These are phyloP conservation scores for Hippophae tibetana DNA, from an alignment of 306 rosid genomes.

Conservation along the genomic window DNA sequence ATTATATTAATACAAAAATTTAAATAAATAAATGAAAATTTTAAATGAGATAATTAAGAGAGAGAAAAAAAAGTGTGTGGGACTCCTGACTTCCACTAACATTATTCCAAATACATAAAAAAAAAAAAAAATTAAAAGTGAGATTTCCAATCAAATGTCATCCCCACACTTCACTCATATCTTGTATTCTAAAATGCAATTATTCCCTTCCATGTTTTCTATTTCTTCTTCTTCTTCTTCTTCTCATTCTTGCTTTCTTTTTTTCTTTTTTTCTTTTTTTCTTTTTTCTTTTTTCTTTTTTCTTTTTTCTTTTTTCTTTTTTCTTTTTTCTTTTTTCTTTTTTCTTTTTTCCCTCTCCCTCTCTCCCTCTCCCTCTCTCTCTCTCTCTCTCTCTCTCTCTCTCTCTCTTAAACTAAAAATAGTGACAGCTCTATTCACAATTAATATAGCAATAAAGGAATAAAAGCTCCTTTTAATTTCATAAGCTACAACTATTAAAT, in stretches of 20 bases:
- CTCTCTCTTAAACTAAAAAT: constrained; percentile 30
- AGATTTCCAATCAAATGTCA: constrained; percentile 75
- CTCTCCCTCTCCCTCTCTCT: constrained; percentile 5
- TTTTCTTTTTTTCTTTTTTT: constrained; percentile 11
- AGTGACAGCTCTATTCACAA: constrained; percentile 61
- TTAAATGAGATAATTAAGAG: neutral
- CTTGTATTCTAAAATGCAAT: constrained; percentile 1
- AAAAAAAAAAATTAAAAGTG: constrained; percentile 44
- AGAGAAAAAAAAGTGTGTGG: constrained; percentile 31
- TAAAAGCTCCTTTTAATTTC: constrained; percentile 25
- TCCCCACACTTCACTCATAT: constrained; percentile 35
- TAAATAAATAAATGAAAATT: neutral
- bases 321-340: neutral
- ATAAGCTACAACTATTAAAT: constrained; percentile 3
- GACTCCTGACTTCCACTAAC: constrained; percentile 94
- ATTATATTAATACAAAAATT: neutral
- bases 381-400: constrained; percentile 21
- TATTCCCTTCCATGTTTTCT: constrained; percentile 26
- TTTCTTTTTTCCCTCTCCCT: constrained; percentile 10
- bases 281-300: neutral
- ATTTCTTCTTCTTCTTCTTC: constrained; percentile 30
- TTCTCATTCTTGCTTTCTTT: constrained; percentile 28
- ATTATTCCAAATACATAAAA: constrained; percentile 64
- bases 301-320: neutral
- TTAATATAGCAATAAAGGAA: constrained; percentile 31